These are phyloP conservation scores for Alnus glutinosa DNA, from an alignment of 306 rosid genomes.

Conservation along the genomic window DNA sequence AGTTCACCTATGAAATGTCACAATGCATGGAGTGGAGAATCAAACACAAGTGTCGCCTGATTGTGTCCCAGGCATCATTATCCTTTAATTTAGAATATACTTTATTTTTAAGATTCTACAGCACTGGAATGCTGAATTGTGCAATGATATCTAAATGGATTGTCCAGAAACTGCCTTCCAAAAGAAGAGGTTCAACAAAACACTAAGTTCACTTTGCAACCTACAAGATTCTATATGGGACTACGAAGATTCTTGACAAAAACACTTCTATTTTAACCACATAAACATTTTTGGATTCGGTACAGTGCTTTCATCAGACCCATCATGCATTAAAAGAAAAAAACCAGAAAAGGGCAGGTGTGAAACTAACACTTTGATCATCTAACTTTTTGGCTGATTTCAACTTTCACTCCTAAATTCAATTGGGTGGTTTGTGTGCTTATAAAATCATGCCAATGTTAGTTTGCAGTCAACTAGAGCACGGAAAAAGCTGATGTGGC, in stretches of 20 bases:
- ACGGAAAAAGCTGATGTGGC: background rate
- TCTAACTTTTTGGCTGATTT: background rate
- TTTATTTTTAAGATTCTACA: background rate
- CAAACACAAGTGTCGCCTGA: background rate
- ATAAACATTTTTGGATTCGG: background rate
- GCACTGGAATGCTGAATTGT: background rate
- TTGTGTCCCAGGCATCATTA: background rate
- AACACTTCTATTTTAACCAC: background rate
- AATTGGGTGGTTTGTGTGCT: background rate
- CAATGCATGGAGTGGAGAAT: background rate
- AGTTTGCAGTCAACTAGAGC: background rate
- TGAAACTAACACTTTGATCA: background rate
- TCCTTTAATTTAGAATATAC: background rate
- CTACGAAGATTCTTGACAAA: background rate
- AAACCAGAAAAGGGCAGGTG: too few species aligned
- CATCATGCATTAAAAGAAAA: background rate
- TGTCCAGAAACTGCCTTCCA: background rate
- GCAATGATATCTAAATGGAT: background rate
- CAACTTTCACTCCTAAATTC: background rate
- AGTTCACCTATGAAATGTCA: slow-evolving; percentile 11
- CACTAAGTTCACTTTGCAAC: background rate
- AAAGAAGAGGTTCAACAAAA: background rate
- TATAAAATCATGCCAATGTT: too few species aligned
- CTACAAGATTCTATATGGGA: background rate
- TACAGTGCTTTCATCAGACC: background rate